Base-by-base conservation (phyloP, 345 rosid species). In the Salix dunnii region DNA sequence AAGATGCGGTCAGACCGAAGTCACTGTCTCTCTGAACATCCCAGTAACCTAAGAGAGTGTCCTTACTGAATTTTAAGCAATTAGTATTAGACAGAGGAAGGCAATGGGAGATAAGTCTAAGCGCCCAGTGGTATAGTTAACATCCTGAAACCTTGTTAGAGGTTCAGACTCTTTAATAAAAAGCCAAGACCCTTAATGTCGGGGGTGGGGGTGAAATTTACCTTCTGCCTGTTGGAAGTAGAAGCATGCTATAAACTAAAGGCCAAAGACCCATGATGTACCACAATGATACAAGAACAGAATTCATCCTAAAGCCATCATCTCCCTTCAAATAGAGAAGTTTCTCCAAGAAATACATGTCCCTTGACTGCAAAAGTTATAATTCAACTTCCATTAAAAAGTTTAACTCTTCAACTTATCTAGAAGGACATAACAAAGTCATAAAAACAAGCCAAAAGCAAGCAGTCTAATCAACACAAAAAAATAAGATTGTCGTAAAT, bases 261-360 rank as follows among this genome's bases (percentile, higher is more conserved):
- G 97, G 96, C 97, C 99, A 94, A 80, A 92, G 78, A 76, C 97
- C 99, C 97, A 92, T 92, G 25, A 89, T 85, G 75, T 91, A 89
- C 97, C 97, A 94, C 20, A 89, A 79, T 35, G 93, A 86, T 30
- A 91, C 94, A 86, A 95, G 92, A 20, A 93, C 90, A 58, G 86
- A 82, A 78, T 95, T 93, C 99, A 93, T 95, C 78, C 73, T 67
- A 85, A 90, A 95, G 67, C 97, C 99, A 83, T 95, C 99, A 69
- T 90, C 91, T 62, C 91, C 88, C 74, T 79, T 89, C 89, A 93
- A 89, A 86, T 87, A 71, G 75, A 90, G 82, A 20, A 95, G 97
- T 89, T 91, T 95, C 80, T 87, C 83, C 80, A 95, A 65, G 80
- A 91, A 95, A 80, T 95, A 91, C 87, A 87, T 30, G 85, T 95